Conservation (phyloP, 2,329 filamentous ascomycete species). For the Westerdykella sp. region DNA sequence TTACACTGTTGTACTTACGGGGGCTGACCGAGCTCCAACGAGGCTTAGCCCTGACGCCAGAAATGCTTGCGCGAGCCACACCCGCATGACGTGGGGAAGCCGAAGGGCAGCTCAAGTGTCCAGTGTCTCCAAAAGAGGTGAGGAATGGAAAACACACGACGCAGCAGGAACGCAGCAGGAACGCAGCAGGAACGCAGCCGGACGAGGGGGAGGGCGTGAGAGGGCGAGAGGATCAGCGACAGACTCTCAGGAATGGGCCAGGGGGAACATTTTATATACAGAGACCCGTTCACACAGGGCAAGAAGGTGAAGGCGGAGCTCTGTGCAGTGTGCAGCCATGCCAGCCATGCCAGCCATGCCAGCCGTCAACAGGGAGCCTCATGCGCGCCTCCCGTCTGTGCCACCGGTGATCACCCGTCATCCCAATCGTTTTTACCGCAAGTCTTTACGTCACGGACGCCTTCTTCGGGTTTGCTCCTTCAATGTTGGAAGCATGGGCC, state of each 20-base stretch:
- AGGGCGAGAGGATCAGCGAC: no score
- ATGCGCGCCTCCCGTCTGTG: background rate
- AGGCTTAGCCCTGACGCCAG: conserved; percentile 20
- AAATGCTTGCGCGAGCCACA: conserved; percentile 33
- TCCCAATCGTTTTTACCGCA: background rate
- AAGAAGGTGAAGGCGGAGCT: no score
- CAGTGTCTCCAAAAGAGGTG: no score
- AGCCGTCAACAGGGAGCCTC: no score
- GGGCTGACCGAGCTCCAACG: conserved; percentile 19
- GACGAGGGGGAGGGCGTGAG: no score
- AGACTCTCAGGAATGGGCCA: background rate
- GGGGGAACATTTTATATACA: background rate
- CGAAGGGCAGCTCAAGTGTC: background rate
- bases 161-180: no score
- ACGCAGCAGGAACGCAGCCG: no score
- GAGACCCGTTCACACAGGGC: background rate
- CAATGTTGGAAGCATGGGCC: background rate
- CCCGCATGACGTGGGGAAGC: conserved; percentile 21
- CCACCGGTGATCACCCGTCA: background rate
- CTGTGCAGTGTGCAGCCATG: no score
- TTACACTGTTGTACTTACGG: conserved; percentile 17
- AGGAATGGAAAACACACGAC: no score
- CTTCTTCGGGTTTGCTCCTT: background rate
- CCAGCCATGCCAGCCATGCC: no score
- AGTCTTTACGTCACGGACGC: conserved; percentile 2